A percentile compares a stretch with the other conserved stretches of the same genome.
phyloP scores from a whole-genome alignment of 2,329 filamentous ascomycete genomes.

The Colletotrichum tabaci region DNA sequence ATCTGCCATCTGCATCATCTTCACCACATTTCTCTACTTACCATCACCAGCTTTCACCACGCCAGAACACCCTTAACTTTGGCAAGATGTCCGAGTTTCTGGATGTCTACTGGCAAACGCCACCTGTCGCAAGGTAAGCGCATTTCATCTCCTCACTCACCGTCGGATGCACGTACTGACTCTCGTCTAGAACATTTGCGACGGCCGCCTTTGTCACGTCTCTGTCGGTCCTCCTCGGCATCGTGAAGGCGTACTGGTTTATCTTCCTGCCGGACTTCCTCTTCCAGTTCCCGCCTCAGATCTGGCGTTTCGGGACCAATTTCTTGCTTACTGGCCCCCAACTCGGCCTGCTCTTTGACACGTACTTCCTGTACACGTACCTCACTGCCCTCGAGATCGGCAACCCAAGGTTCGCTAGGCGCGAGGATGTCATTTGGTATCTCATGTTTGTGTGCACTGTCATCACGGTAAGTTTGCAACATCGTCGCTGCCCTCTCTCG shows the following conservation, averaged over 20 bases:
- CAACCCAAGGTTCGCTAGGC: constrained; percentile 79
- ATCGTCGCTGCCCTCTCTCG: constrained; percentile 40
- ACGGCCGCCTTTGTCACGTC: constrained; percentile 74
- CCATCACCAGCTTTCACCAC: constrained; percentile 10
- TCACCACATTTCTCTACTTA: constrained; percentile 21
- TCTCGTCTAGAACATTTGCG: constrained; percentile 73
- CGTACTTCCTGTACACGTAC: constrained; percentile 84
- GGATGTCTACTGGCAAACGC: constrained; percentile 57
- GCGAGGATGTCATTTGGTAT: constrained; percentile 87
- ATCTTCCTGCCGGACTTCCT: constrained; percentile 67
- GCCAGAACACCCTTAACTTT: constrained; percentile 17
- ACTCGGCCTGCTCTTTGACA: constrained; percentile 76
- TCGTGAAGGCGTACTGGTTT: constrained; percentile 67
- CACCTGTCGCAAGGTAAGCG: constrained; percentile 59
- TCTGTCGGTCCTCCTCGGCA: constrained; percentile 67
- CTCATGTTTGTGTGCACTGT: constrained; percentile 78
- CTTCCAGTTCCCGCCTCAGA: constrained; percentile 64
- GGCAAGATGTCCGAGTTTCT: constrained; percentile 43
- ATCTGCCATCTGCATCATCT: constrained; percentile 22
- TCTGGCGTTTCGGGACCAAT: constrained; percentile 59
- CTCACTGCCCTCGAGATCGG: constrained; percentile 80
- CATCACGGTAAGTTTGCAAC: constrained; percentile 80
- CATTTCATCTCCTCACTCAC: not conserved
- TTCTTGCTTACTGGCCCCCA: constrained; percentile 58
- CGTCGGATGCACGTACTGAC: constrained; percentile 32